Base-by-base conservation (phyloP, 305 asterid genomes). In the Fraxinus latifolia region DNA sequence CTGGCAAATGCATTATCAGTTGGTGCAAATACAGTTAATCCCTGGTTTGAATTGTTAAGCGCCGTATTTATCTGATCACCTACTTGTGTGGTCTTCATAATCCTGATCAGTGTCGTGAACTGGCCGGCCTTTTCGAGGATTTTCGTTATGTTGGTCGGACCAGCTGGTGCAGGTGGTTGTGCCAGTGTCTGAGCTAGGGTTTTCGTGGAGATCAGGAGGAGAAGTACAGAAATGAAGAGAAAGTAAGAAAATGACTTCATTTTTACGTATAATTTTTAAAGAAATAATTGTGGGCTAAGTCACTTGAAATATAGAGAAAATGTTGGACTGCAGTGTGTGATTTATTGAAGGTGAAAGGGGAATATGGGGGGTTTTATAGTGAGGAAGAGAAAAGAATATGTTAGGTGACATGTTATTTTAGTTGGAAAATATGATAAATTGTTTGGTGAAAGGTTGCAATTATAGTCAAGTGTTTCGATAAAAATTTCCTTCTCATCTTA, bases 71-170 rank as follows among this genome's bases (percentile, higher is more conserved):
- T 89, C 31, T 87, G 90, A 79, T 84, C 87, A 29, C 79, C 77
- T 4, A 87, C 79, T 80, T 84, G 85, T 47, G 90, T 85, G 42
- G 53, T 67, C 72, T 82, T 85, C 60, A 89, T 53, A 1, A 89
- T 86, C 27, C 88, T 50, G 33, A 89, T 89, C 3, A 87, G 70
- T 0, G 88, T 85, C 7, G 88, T 89, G 77, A 85, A 89, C 33
- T 87, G 91, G 9, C 91, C 91, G 0, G 86, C 90, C 60, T 87
- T 89, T 71, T 89, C 91, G 31, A 89, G 91, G 65, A 89, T 89
- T 79, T 77, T 76, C 4, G 91, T 89, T 6, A 89, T 81, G 84
- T 89, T 89, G 78, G 85, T 85, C 15, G 90, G 91, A 74, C 91
- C 90, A 11, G 90, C 5, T 3, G 89, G 90, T 0, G 82, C 86